Evolutionary conservation across 2,329 filamentous ascomycete species (phyloP).

Genomic region (Penicillium concentricum): DNA sequence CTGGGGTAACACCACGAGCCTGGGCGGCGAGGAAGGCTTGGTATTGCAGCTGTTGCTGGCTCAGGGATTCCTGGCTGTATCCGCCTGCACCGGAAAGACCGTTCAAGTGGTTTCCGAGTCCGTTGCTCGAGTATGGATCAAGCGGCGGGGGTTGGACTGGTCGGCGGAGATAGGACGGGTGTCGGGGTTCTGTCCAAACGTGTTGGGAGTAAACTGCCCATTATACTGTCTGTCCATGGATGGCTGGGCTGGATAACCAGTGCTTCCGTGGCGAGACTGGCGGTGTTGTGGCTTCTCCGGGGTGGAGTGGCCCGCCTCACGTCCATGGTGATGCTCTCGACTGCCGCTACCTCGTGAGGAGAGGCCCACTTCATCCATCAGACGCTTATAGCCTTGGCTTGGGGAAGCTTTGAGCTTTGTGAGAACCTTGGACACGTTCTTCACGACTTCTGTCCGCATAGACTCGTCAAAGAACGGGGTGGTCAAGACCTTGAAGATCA

Average conservation of each 20-base stretch:
- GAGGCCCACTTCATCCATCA: slow-evolving; percentile 97
- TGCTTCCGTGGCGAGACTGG: slow-evolving; percentile 42
- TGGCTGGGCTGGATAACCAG: slow-evolving; percentile 37
- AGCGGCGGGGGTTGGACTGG: slow-evolving; percentile 35
- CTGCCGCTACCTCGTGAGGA: slow-evolving; percentile 53
- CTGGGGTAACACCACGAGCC: slow-evolving; percentile 42
- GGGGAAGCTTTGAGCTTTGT: slow-evolving; percentile 89
- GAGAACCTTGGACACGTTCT: slow-evolving; percentile 87
- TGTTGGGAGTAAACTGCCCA: slow-evolving; percentile 38
- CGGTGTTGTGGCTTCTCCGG: slow-evolving; percentile 45
- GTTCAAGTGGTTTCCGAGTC: slow-evolving; percentile 28
- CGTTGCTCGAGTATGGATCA: slow-evolving; percentile 39
- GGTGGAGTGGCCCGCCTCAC: slow-evolving; percentile 37
- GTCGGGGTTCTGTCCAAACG: slow-evolving; percentile 38
- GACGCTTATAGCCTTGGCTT: slow-evolving; percentile 91
- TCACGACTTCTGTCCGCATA: slow-evolving; percentile 82
- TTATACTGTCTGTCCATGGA: slow-evolving; percentile 45
- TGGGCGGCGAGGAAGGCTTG: slow-evolving; percentile 54
- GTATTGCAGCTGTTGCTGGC: slow-evolving; percentile 57
- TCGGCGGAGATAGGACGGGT: slow-evolving; percentile 41
- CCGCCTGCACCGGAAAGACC: slow-evolving; percentile 30
- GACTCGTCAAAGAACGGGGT: slow-evolving; percentile 96
- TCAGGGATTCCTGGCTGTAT: slow-evolving; percentile 43
- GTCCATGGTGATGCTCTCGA: slow-evolving; percentile 41
- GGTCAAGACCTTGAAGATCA: slow-evolving; percentile 98